Base-by-base conservation (phyloP, 768 basidiomycete genomes). In the Termitomyces sp. region DNA sequence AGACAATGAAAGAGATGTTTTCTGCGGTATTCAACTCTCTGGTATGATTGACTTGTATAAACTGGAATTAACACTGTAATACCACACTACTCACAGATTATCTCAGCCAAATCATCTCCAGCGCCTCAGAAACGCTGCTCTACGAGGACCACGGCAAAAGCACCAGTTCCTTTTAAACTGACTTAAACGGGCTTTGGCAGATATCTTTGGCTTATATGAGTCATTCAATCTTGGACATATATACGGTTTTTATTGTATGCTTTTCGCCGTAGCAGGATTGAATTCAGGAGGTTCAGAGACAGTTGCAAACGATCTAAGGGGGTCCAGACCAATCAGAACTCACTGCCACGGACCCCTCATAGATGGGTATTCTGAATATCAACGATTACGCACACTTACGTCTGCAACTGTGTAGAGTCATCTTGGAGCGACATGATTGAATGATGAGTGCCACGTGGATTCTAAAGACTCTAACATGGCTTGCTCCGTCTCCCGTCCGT, bases 401-500 rank as follows among this genome's bases (percentile, higher is more conserved):
- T 10, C n/a, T 4, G 5, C 7, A 20, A 37, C 36, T 9, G 33
- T 34, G 33, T 34, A 34, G 9, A n/a, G n/a, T n/a, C n/a, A n/a
- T n/a, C n/a, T n/a, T 18, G 6, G n/a, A 39, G 37, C 18, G 10
- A 36, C 13, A 13, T 3, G 2, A 36, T 13, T n/a, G 31, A 12
- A 12, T 34, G 62, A 65, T 62, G 63, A 39, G 56, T 56, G 63
- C 68, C 73, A 72, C 66, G 67, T 68, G 66, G 60, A 57, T 47
- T 26, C 63, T 64, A 63, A 53, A 50, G 59, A 57, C 65, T 69
- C 66, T 72, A 58, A 61, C 58, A 72, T 75, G 74, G 68, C 68
- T 44, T 72, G 69, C 73, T 75, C 74, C 72, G 73, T 69, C 63
- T 64, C 42, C 51, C 51, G 65, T 59, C 55, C 29, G n/a, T n/a